Base-by-base conservation (phyloP, 805 yeast species). In the Kazachstania taianensis region DNA sequence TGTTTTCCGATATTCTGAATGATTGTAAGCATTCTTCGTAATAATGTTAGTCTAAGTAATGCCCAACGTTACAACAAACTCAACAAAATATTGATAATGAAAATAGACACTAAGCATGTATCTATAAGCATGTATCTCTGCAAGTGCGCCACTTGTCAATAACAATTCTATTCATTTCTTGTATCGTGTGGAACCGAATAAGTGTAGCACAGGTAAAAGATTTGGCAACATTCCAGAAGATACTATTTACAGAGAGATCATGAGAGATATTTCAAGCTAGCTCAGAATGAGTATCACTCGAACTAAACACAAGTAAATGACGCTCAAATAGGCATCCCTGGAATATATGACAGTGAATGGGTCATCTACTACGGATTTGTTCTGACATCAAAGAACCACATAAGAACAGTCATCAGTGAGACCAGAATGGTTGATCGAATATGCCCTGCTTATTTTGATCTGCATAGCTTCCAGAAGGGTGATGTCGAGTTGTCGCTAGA, bases 311-410 rank as follows among this genome's bases (percentile, higher is more conserved):
- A n/a, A n/a, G n/a, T n/a, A n/a, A n/a, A n/a, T n/a, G n/a, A n/a
- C n/a, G n/a, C n/a, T 63, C 84, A 44, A 97, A 89, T 58, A 87
- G 96, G 96, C 97, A 89, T 64, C 86, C 85, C 65, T 72, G 97
- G 48, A 81, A 83, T 30, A n/a, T 80, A 78, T 39, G 92, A 83
- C 40, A 79, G 79, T 42, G 96, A 89, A 56, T 92, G 94, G 89
- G 83, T 92, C 31, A 69, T 92, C 33, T 92, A 92, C 67, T 84
- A 92, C 61, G 98, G 92, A 63, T 84, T 89, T 63, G 97, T 89
- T 25, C 68, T 89, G 44, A 92, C 98, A 1, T 75, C 94, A 7
- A 82, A 87, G 59, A 92, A 89, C 54, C 92, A 89, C 58, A 85
- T 92, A 41, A 73, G 98, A 52, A 92, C 97, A 0, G 96, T 89